A percentile compares a stretch with the other conserved stretches of the same genome.
These are phyloP conservation scores for Grigorovia yakushimaensis DNA, from an alignment of 805 yeast species.

Conservation along the genomic window DNA sequence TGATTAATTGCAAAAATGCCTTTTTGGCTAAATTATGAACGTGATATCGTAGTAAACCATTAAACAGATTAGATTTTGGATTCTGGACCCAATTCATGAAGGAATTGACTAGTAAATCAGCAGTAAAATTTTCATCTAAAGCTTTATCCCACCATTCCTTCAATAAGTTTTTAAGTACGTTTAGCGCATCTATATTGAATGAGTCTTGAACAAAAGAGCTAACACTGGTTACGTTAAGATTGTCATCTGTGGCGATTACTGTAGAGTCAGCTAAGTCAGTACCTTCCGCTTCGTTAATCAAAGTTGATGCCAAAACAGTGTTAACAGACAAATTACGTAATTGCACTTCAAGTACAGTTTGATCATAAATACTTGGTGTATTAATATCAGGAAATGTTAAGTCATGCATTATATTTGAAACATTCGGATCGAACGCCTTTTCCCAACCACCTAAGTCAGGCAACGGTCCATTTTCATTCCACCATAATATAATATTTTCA, in stretches of 20 bases:
- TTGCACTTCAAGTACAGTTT: constrained; percentile 68
- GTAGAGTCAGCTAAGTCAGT: constrained; percentile 53
- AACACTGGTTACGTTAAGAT: not conserved
- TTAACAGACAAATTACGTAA: constrained; percentile 75
- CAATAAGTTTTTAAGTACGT: constrained; percentile 61
- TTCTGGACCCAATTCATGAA: constrained; percentile 83
- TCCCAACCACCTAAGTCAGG: constrained; percentile 84
- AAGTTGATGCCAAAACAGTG: constrained; percentile 74
- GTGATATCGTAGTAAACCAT: constrained; percentile 72
- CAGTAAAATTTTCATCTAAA: constrained; percentile 50
- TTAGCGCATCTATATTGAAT: constrained; percentile 65
- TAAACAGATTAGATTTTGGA: constrained; percentile 63
- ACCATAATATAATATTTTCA: constrained; percentile 75
- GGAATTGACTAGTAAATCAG: constrained; percentile 74
- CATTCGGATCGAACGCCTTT: constrained; percentile 43
- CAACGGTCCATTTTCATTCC: constrained; percentile 63
- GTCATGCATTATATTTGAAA: constrained; percentile 36
- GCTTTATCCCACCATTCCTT: constrained; percentile 95
- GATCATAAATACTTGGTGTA: constrained; percentile 68
- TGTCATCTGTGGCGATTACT: constrained; percentile 21
- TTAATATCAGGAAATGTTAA: constrained; percentile 64
- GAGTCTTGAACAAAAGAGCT: constrained; percentile 64
- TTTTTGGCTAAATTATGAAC: constrained; percentile 79
- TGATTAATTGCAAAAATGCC: constrained; percentile 64
- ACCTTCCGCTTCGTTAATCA: constrained; percentile 84